Conservation (phyloP, 208 protist species). For the Lotmaria passim region DNA sequence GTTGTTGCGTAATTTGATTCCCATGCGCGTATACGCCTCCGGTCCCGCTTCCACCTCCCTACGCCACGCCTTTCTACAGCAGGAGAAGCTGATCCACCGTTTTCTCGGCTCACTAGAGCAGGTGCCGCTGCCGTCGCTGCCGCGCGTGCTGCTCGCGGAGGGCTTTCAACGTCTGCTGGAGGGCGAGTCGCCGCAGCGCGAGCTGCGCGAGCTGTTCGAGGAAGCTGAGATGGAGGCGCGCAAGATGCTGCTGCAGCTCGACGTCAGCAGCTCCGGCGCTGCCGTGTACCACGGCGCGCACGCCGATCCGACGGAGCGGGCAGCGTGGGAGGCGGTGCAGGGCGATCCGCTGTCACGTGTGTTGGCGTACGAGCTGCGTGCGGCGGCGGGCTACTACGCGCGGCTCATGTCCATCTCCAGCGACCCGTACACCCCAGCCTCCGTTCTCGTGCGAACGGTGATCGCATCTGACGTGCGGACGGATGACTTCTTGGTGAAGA, state of each 20-base stretch:
- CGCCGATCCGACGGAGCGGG: constrained; percentile 28
- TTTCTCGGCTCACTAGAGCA: constrained; percentile 66
- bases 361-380: constrained; percentile 76
- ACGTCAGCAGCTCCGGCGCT: constrained; percentile 11
- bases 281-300: constrained; percentile 1
- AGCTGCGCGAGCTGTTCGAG: constrained; percentile 79
- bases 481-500: constrained; percentile 54
- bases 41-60: constrained; percentile 64
- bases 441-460: constrained; percentile 63
- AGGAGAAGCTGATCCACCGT: constrained; percentile 60
- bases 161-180: constrained; percentile 82
- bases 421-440: constrained; percentile 46
- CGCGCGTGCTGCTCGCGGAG: constrained; percentile 86
- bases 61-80: constrained; percentile 77
- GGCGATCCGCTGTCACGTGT: constrained; percentile 64
- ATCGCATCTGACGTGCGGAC: constrained; percentile 75
- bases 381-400: constrained; percentile 72
- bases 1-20: constrained; percentile 79
- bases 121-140: constrained; percentile 73
- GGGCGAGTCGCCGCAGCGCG: constrained; percentile 67
- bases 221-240: constrained; percentile 68
- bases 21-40: constrained; percentile 61
- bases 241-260: constrained; percentile 54
- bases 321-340: constrained; percentile 41
- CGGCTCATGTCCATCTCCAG: constrained; percentile 59